Evolutionary conservation across 2,329 filamentous ascomycete genomes (phyloP), one percentile per base, ranked within the genome.

Genomic region (Xylariaceae sp.): DNA sequence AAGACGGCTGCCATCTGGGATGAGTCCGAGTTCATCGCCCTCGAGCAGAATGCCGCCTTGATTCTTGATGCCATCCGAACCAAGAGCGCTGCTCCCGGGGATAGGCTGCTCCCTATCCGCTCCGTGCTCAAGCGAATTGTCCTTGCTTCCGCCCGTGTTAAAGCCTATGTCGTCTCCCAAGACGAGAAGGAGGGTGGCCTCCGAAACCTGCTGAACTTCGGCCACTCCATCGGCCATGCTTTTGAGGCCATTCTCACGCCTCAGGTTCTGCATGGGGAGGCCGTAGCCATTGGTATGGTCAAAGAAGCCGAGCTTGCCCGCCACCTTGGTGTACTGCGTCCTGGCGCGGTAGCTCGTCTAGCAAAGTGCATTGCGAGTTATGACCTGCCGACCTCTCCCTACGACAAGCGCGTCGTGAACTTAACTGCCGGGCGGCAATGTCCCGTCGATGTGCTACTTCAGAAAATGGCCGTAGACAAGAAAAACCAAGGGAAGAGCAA

Each of bases 1-100:
- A 97, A 97, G 83, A 99, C 95, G 2, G 95, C 95, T 2, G 95
- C 95, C 51, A 98, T 99, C 66, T 97, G 93, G 85, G 86, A 96
- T 68, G 91, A 96, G 74, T 76, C 81, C 9, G 93, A 97, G 70
- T 99, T 99, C 71, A 83, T 88, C 43, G 78, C 89, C 12, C 80
- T 99, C 18, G 95, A 99, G 72, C 81, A 89, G 64, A 91, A 95
- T 67, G 92, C 93, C 1, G 78, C 88, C 40, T 76, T 81, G 4
- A 92, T 99, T 49, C 81, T 97, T 68, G 81, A 83, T 20, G 86
- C 90, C 7, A 81, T 96, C 55, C 87, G 86, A 57, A 79, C 82
- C 43, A 83, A 85, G 62, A 77, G 81, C 3, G 78, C 81, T 21
- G 76, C 83, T 48, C 71, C 68, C 59, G 68, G 68, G 73, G 67